Evolutionary conservation across 108 stramenopile genomes (phyloP), one percentile per base, ranked within the genome.

Genomic region (Fragilariopsis cylindrus): DNA sequence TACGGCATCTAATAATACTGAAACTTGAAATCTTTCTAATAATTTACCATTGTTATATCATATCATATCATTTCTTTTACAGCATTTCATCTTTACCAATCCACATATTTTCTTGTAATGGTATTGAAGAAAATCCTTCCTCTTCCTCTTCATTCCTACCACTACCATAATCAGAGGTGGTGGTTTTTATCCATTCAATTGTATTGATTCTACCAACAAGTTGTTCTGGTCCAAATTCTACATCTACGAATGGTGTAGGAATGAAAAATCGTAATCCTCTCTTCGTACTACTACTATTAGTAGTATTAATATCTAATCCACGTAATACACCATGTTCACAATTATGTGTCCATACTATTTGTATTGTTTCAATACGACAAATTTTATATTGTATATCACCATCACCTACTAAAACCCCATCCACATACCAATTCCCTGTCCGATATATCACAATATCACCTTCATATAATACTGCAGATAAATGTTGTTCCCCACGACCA

Each of bases 291-390:
- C 52, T 53, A 2, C 0, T 53, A 53, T 1, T 21, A 5, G 54
- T 39, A 7, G 78, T n/a, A 4, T 70, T 74, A 18, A 87, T 13
- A 21, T 69, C 73, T 54, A 86, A 70, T 47, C 86, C 90, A 54
- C 87, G 76, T 16, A 92, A 56, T n/a, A 89, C 80, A 7, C 91
- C 91, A 72, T 92, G 91, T 66, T 92, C 91, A 72, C 91, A 92
- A 71, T 92, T 86, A 76, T 92, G 91, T 6, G 91, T 92, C 91
- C 91, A 92, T 9, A 92, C 91, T 0, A 92, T 43, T 73, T 92
- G 91, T 8, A 89, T 73, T 4, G 79, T 77, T 46, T 88, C 88
- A 2, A 92, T 76, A 60, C 43, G 53, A 69, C 66, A 74, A 78
- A 87, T 39, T 65, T 45, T 39, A 78, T 76, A 18, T 11, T 30